Percentiles rank a stretch among this genome's conserved stretches.
Conservation (phyloP, 768 basidiomycete genomes). For the Amanita polypyramis region DNA sequence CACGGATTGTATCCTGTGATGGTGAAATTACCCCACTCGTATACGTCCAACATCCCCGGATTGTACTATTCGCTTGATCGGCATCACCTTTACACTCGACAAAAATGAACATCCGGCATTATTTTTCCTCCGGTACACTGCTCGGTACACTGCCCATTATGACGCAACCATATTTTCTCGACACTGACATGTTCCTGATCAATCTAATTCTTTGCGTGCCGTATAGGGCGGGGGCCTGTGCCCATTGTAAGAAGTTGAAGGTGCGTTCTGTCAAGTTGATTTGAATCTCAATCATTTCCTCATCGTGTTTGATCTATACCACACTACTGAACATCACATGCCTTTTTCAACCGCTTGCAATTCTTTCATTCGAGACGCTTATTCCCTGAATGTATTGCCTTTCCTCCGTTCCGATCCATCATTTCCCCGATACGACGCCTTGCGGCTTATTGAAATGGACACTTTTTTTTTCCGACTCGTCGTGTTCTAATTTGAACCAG, state of each 20-base stretch:
- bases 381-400: neutral
- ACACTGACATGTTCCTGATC: neutral
- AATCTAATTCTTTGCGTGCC: neutral
- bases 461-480: neutral
- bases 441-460: neutral
- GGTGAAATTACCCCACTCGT: neutral
- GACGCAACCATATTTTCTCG: neutral
- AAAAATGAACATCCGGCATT: constrained; percentile 8
- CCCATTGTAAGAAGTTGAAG: constrained; percentile 83
- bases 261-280: constrained; percentile 28
- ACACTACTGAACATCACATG: neutral
- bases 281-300: constrained; percentile 4
- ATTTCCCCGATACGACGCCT: neutral
- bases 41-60: neutral
- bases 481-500: constrained; percentile 25
- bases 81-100: constrained; percentile 7
- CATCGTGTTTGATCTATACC: constrained; percentile 1
- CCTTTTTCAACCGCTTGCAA: neutral
- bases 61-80: neutral
- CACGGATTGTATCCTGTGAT: neutral
- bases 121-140: constrained; percentile 8
- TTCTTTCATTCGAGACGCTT: neutral
- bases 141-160: constrained; percentile 1
- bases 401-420: neutral
- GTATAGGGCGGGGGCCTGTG: constrained; percentile 69